Conservation (phyloP, 495 filamentous ascomycete species). For the Staphylotrichum tortipilum region DNA sequence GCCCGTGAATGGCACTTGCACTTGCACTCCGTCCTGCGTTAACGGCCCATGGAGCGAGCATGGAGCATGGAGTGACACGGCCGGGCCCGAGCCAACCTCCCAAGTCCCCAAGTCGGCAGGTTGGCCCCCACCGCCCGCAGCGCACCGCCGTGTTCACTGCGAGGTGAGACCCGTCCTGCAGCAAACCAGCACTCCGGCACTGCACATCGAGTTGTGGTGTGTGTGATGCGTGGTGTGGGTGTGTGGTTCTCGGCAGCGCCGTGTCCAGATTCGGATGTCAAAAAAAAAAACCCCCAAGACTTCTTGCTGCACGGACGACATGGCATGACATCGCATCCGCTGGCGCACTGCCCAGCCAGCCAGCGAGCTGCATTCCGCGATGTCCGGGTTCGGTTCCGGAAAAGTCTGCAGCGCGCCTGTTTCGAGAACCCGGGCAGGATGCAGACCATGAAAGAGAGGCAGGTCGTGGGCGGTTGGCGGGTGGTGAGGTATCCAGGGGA, state of each 20-base stretch:
- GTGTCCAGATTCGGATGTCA: conserved; percentile 10
- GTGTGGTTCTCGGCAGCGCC: conserved; percentile 6
- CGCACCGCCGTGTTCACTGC: too few relatives aligned
- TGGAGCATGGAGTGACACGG: background rate
- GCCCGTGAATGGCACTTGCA: too few relatives aligned
- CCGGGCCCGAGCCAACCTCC: background rate
- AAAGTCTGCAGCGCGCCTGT: background rate
- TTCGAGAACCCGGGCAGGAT: background rate
- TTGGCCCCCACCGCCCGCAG: too few relatives aligned
- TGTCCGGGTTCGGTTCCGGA: background rate
- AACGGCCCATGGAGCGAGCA: background rate
- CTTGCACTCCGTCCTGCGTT: too few relatives aligned
- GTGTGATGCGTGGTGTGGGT: too few relatives aligned
- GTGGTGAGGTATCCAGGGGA: too few relatives aligned
- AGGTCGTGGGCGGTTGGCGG: too few relatives aligned
- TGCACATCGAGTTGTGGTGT: background rate
- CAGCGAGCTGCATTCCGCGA: background rate
- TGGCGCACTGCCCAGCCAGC: conserved; percentile 9
- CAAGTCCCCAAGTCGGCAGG: too few relatives aligned
- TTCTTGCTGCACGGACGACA: conserved; percentile 12
- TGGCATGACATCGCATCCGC: too few relatives aligned
- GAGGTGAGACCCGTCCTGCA: too few relatives aligned
- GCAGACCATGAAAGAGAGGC: too few relatives aligned
- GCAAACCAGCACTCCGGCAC: background rate
- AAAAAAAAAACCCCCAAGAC: too few relatives aligned